These are phyloP conservation scores for Phialophora macrospora DNA, from an alignment of 2,329 filamentous ascomycete species.

Conservation along the genomic window DNA sequence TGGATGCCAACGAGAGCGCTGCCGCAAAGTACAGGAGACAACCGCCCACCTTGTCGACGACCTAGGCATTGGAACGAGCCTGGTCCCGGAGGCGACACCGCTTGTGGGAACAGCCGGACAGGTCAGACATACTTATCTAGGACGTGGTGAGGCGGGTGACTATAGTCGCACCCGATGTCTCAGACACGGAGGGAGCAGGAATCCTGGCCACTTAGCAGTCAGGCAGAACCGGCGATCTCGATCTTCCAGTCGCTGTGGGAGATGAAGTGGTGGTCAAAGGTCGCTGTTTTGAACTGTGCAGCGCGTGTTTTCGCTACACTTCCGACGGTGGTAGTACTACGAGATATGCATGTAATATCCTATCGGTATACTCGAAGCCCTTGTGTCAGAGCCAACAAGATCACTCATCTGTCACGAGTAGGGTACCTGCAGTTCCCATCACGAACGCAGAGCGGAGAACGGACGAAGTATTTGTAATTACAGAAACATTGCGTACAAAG, in stretches of 20 bases:
- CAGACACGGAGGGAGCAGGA: not conserved
- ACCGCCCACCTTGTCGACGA: not conserved
- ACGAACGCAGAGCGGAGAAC: not conserved
- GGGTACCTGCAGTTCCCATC: no score
- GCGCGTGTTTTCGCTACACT: no score
- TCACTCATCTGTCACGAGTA: no score
- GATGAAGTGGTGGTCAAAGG: not conserved
- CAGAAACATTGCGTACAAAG: not conserved
- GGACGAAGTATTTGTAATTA: not conserved
- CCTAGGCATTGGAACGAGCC: not conserved
- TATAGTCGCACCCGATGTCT: not conserved
- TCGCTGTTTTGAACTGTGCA: not conserved
- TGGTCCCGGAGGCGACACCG: no score
- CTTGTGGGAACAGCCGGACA: not conserved
- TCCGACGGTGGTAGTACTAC: not conserved
- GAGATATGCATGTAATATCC: not conserved
- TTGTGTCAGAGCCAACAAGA: not conserved
- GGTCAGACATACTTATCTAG: not conserved
- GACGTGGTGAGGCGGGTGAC: not conserved
- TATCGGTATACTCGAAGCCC: no score
- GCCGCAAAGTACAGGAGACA: not conserved
- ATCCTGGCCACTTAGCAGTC: not conserved
- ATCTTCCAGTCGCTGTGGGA: not conserved
- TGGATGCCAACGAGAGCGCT: not conserved
- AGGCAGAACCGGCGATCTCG: not conserved